phyloP scores from a whole-genome alignment of 306 rosid species.

The Abrus precatorius region DNA sequence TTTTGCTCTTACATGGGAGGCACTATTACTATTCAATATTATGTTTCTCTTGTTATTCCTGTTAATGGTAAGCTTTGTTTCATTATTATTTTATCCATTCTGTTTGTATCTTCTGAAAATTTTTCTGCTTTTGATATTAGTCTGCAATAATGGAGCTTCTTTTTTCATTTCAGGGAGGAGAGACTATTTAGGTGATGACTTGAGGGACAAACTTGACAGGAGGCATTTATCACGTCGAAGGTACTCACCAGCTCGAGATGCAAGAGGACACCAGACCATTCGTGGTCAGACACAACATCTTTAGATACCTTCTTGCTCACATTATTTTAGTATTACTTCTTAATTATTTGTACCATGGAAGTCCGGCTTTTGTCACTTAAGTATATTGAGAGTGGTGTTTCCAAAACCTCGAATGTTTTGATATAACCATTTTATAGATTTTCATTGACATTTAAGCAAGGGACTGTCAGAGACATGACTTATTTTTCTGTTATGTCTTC shows the following conservation, averaged over 20 bases:
- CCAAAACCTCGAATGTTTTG: conserved; percentile 29
- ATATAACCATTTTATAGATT: conserved; percentile 26
- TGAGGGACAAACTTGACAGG: conserved; percentile 86
- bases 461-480: background rate
- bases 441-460: conserved; percentile 23
- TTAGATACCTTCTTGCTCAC: conserved; percentile 39
- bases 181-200: conserved; percentile 72
- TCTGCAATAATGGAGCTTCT: conserved; percentile 43
- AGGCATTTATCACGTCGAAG: conserved; percentile 69
- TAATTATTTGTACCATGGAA: conserved; percentile 10
- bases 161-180: conserved; percentile 70
- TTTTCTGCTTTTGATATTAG: conserved; percentile 35
- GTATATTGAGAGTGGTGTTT: conserved; percentile 27
- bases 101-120: conserved; percentile 36
- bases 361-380: conserved; percentile 31
- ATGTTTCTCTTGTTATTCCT: conserved; percentile 77
- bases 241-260: conserved; percentile 74
- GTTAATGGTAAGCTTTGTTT: conserved; percentile 82
- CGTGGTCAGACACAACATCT: conserved; percentile 64
- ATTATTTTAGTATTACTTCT: conserved; percentile 34
- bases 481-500: conserved; percentile 17
- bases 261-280: conserved; percentile 63
- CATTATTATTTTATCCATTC: conserved; percentile 46
- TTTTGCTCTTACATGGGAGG: conserved; percentile 79
- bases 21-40: conserved; percentile 72